Evolutionary conservation across 129 eudicot genomes (phyloP), one percentile per base, ranked within the genome.

Genomic region (Sambucus nigra): DNA sequence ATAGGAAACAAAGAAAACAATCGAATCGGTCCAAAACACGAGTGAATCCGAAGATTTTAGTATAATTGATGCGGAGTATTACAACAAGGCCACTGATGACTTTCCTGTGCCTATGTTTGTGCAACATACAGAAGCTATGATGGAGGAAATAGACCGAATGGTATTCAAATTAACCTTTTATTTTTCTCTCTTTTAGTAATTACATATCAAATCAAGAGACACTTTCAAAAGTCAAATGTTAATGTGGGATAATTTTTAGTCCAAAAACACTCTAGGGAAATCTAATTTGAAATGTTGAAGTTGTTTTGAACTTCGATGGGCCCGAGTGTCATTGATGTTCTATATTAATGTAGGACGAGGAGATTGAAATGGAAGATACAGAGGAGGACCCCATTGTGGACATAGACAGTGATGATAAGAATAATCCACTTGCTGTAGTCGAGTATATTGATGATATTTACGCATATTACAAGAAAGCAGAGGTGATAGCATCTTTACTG

Each of bases 101-200:
- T 53, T 63, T 22, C 64, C 74, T 50, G 83, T 68, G 18, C 95
- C 99, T 0, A 85, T 82, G 86, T 82, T 74, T 60, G 88, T 89
- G 60, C 97, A 88, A 32, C 92, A 84, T 40, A 88, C 97, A 21
- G 85, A 84, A 76, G 85, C 95, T 18, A 80, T 84, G 92, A 65
- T 84, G 55, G 88, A 89, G 19, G 95, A 84, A 67, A 79, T 84
- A 0, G 86, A 84, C 25, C 53, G 74, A 53, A 84, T 89, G 95
- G 95, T 82, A 79, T 41, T 56, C 38, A 20, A 1, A 57, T 56
- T 50, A 10, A 9, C 33, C n/a, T n/a, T 64, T 31, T 7, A 17
- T 25, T 40, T 64, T 15, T 25, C 22, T 8, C 5, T 15, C 42
- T 35, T 35, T 15, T 2, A 2, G 13, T 35, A 35, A 1, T 35